Evolutionary conservation across 1,284 basidiomycete species (phyloP).

Genomic region (Puccinia brachypodii): DNA sequence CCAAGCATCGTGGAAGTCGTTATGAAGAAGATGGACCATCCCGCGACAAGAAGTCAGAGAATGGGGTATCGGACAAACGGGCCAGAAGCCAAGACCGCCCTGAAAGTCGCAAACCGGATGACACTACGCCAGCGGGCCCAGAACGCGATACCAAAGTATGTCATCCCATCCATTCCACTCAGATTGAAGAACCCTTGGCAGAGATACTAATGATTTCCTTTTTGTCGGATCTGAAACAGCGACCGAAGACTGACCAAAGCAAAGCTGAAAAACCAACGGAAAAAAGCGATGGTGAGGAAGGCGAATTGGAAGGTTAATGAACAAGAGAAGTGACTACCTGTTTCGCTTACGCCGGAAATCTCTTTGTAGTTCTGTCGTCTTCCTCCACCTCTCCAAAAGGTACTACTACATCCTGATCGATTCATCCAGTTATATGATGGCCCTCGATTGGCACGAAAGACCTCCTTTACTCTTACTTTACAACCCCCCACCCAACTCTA

Average conservation of each 20-base stretch:
- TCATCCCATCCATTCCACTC: neutral
- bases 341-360: slow-evolving; percentile 8
- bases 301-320: slow-evolving; percentile 46
- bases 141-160: slow-evolving; percentile 35
- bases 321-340: neutral
- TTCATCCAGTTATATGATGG: neutral
- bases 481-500: too few species aligned
- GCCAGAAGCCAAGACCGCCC: slow-evolving; percentile 28
- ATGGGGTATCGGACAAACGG: slow-evolving; percentile 29
- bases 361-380: slow-evolving; percentile 22
- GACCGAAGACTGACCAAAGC: slow-evolving; percentile 24
- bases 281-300: slow-evolving; percentile 48
- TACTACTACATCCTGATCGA: slow-evolving; percentile 5
- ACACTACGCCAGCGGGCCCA: neutral
- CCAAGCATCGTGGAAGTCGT: slow-evolving; percentile 48
- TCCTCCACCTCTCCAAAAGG: slow-evolving; percentile 5
- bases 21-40: slow-evolving; percentile 33
- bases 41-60: slow-evolving; percentile 48
- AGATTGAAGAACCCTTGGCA: neutral
- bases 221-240: neutral
- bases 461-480: neutral
- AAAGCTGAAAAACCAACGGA: slow-evolving; percentile 20
- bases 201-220: neutral
- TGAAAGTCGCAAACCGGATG: slow-evolving; percentile 6
- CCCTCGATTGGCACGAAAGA: slow-evolving; percentile 4